Evolutionary conservation across 1,284 basidiomycete genomes (phyloP).

Genomic region (Erythrobasidium hasegawianum): DNA sequence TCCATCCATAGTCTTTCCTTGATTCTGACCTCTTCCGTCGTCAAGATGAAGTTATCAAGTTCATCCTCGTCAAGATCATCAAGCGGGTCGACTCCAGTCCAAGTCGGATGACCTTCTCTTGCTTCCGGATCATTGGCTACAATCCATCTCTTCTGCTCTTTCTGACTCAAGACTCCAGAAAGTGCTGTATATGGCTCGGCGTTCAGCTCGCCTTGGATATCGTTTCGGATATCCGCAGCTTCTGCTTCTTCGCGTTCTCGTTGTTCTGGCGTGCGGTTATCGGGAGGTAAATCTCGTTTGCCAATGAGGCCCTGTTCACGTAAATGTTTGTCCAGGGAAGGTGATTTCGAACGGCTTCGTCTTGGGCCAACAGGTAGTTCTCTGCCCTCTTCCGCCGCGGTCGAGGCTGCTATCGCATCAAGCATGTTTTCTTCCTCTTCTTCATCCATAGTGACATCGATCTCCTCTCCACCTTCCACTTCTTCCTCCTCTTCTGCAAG

Average conservation of each 20-base stretch:
- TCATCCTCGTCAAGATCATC: slow-evolving; percentile 87
- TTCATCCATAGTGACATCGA: slow-evolving; percentile 61
- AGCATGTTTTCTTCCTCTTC: slow-evolving; percentile 49
- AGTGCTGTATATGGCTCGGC: slow-evolving; percentile 21
- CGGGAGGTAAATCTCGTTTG: slow-evolving; percentile 38
- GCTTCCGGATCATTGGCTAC: slow-evolving; percentile 17
- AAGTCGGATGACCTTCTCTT: slow-evolving; percentile 13
- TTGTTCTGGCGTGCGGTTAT: slow-evolving; percentile 42
- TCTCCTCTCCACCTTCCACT: slow-evolving; percentile 55
- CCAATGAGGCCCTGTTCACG: slow-evolving; percentile 2
- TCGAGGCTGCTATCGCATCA: slow-evolving; percentile 16
- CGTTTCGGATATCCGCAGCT: slow-evolving; percentile 32
- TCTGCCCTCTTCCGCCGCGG: slow-evolving; percentile 32
- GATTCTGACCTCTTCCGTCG: slow-evolving; percentile 77
- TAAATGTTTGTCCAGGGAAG: not conserved
- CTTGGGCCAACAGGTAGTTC: not conserved
- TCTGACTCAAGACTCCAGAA: slow-evolving; percentile 23
- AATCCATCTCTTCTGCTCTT: slow-evolving; percentile 20
- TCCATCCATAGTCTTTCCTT: slow-evolving; percentile 97
- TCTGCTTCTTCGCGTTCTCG: slow-evolving; percentile 38
- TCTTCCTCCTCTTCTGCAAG: slow-evolving; percentile 46
- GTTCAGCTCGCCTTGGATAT: slow-evolving; percentile 34
- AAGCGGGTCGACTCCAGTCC: slow-evolving; percentile 49
- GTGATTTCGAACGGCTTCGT: not conserved
- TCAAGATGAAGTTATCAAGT: slow-evolving; percentile 74